phyloP scores from a whole-genome alignment of 2,329 filamentous ascomycete species.

The Paradendryphiella salina region DNA sequence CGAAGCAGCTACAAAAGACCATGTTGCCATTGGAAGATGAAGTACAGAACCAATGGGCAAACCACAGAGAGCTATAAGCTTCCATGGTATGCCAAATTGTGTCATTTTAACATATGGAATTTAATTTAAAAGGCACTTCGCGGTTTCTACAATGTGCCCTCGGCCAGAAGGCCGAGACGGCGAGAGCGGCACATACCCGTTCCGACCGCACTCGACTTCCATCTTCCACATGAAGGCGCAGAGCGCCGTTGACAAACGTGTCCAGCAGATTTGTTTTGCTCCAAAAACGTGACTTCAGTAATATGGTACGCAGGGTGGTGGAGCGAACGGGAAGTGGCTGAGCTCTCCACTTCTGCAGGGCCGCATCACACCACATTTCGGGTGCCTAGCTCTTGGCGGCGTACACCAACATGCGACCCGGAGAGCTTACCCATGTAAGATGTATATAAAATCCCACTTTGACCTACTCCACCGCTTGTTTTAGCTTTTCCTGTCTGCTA shows the following conservation, averaged over 20 bases:
- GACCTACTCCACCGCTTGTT: background rate
- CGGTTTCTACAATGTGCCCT: no score
- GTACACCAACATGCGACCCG: constrained; percentile 3
- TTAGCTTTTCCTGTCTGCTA: background rate
- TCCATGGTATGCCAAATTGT: no score
- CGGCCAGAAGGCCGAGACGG: no score
- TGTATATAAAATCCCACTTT: constrained; percentile 10
- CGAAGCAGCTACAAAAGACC: constrained; percentile 63
- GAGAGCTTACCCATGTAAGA: background rate
- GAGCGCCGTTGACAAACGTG: no score
- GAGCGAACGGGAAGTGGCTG: constrained; percentile 10
- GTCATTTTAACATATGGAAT: no score
- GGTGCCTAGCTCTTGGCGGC: constrained; percentile 26
- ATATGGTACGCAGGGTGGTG: background rate
- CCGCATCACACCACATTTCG: constrained; percentile 26
- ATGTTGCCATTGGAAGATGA: constrained; percentile 52
- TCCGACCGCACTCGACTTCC: no score
- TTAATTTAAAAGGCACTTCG: no score
- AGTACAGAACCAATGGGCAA: constrained; percentile 33
- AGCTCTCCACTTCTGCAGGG: constrained; percentile 4
- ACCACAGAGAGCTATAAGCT: background rate
- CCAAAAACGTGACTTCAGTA: background rate
- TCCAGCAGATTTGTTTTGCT: no score
- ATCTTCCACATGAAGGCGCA: no score
- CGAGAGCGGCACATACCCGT: no score